Evolutionary conservation across 495 filamentous ascomycete species (phyloP), one percentile per base, ranked within the genome.

Genomic region (Polyplosphaeria fusca): DNA sequence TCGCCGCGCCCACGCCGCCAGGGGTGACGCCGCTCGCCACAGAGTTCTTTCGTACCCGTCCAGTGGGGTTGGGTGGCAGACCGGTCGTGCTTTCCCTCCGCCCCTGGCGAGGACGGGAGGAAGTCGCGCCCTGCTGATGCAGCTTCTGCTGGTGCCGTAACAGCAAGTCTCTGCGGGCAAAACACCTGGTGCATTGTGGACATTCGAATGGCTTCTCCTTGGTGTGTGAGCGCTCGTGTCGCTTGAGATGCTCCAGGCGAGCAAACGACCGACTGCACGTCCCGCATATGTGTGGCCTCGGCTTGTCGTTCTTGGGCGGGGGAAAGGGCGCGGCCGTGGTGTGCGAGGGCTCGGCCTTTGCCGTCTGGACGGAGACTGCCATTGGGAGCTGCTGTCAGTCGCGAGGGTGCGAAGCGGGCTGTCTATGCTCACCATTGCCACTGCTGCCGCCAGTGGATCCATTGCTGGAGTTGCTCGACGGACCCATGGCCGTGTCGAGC

Each of bases 201-300:
- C 93, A 99, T 69, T 96, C 92, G 68, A 99, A 99, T 1, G 93
- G 93, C 76, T 98, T 98, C 70, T 99, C 93, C 69, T 99, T 99
- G 11, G 93, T 99, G 66, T 99, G 93, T 18, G 93, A 97, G 39
- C 93, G 85, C 77, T 99, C 93, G 73, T 99, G 93, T 41, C 93
- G 87, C 75, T 99, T 99, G 57, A 99, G 76, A 73, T 99, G 93
- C 74, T 99, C 93, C 63, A 99, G 73, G 53, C 93, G 84, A 51
- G 93, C 93, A 69, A 99, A 99, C 2, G 89, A 95, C 52, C 93
- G 85, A 67, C 84, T 79, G 68, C 93, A 99, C 26, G 94, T 99
- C 23, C 81, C 85, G 73, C 93, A 99, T 50, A 94, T 84, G 72
- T 99, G 93, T 47, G 93, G 93, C 45, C 93, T 79, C 28, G 93